phyloP scores from a whole-genome alignment of 1,284 basidiomycete genomes.

The Boletellus deceptivus region DNA sequence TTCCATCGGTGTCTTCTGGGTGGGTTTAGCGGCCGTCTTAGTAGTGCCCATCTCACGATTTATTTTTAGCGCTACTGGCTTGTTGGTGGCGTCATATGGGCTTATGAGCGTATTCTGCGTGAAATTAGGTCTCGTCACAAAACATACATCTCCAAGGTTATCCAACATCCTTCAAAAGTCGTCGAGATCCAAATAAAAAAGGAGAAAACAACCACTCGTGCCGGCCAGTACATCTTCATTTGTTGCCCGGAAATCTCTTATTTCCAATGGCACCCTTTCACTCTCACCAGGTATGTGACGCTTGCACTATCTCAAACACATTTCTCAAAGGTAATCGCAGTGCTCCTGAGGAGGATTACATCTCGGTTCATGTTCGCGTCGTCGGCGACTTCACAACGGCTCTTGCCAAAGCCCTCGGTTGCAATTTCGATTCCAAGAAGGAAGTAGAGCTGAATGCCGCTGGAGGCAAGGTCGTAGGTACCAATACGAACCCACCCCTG shows the following conservation, averaged over 20 bases:
- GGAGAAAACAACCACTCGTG: slow-evolving; percentile 75
- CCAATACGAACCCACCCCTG: slow-evolving; percentile 56
- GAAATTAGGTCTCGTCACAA: slow-evolving; percentile 84
- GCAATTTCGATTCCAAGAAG: slow-evolving; percentile 66
- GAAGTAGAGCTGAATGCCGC: slow-evolving; percentile 42
- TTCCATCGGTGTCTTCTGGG: slow-evolving; percentile 91
- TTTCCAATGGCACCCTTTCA: slow-evolving; percentile 95
- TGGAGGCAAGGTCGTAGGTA: slow-evolving; percentile 60
- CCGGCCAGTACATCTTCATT: slow-evolving; percentile 89
- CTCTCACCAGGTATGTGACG: slow-evolving; percentile 64
- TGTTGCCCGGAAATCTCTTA: slow-evolving; percentile 85
- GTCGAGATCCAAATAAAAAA: slow-evolving; percentile 94
- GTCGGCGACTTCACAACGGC: slow-evolving; percentile 85
- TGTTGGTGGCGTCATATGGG: slow-evolving; percentile 81
- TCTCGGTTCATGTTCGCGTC: slow-evolving; percentile 86
- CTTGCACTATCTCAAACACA: background rate
- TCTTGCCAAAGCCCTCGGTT: slow-evolving; percentile 79
- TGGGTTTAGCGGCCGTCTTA: slow-evolving; percentile 36
- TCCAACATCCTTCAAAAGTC: slow-evolving; percentile 88
- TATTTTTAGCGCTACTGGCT: slow-evolving; percentile 80
- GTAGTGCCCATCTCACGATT: slow-evolving; percentile 2
- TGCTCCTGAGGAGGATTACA: slow-evolving; percentile 88
- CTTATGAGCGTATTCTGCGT: slow-evolving; percentile 81
- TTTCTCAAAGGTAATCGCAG: slow-evolving; percentile 34
- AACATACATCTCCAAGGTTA: slow-evolving; percentile 89